Conservation (phyloP, 345 rosid genomes). For the Corymbia maculata region DNA sequence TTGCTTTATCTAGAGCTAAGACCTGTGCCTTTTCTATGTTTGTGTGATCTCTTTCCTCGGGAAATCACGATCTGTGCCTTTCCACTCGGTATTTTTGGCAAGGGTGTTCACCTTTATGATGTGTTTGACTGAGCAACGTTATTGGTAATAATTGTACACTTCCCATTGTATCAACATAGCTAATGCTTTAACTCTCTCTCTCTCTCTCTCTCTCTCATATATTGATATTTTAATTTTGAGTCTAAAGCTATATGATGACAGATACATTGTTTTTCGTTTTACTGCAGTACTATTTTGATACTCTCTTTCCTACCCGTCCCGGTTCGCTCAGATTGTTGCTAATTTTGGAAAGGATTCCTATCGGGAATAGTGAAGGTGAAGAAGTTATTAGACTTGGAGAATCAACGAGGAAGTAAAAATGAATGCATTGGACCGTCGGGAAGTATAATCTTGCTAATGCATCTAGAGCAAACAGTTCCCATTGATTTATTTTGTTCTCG, state of each 20-base stretch:
- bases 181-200: not conserved
- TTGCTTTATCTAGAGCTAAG: no score
- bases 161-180: no score
- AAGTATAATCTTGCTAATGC: not conserved
- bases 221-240: not conserved
- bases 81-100: no score
- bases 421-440: not conserved
- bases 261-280: not conserved
- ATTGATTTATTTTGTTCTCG: no score
- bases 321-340: conserved; percentile 56
- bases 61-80: no score
- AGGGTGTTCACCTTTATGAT: no score
- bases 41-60: no score
- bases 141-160: no score
- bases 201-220: not conserved
- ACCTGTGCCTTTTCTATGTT: no score
- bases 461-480: no score
- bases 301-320: conserved; percentile 97
- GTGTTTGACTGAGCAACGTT: no score
- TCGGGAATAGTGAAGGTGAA: conserved; percentile 52
- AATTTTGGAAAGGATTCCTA: conserved; percentile 52
- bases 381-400: conserved; percentile 94
- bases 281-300: conserved; percentile 92
- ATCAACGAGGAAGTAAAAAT: conserved; percentile 1
- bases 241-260: not conserved